A percentile compares a stretch with the other conserved stretches of the same genome.
phyloP scores from a whole-genome alignment of 2,329 filamentous ascomycete species.

The Incumbomyces delicatus region DNA sequence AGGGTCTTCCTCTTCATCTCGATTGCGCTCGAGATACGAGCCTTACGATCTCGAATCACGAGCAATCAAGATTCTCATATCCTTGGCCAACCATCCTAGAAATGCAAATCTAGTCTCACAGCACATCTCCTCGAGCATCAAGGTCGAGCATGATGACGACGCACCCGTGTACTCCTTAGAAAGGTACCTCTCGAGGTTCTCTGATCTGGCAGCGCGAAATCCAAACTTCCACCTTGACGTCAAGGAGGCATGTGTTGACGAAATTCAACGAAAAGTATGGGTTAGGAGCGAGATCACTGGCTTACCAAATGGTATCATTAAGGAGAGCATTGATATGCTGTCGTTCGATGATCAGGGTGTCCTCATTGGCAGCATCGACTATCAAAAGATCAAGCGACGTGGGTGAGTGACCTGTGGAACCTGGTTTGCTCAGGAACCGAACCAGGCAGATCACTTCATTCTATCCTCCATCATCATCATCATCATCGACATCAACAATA shows the following conservation, averaged over 20 bases:
- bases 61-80: slow-evolving; percentile 4
- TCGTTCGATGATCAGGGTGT: slow-evolving; percentile 8
- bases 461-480: too few relatives aligned
- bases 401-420: background rate
- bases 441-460: too few relatives aligned
- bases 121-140: slow-evolving; percentile 2
- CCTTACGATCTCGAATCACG: background rate
- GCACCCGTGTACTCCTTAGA: slow-evolving; percentile 2
- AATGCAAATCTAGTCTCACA: background rate
- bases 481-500: too few relatives aligned
- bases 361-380: slow-evolving; percentile 8
- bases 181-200: slow-evolving; percentile 2
- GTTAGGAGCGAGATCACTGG: slow-evolving; percentile 10
- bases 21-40: background rate
- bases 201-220: background rate
- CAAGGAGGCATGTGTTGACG: slow-evolving; percentile 11
- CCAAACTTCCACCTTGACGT: slow-evolving; percentile 8
- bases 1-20: background rate
- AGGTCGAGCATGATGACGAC: slow-evolving; percentile 5
- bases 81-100: slow-evolving; percentile 1
- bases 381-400: slow-evolving; percentile 5
- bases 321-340: slow-evolving; percentile 10
- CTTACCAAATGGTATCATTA: slow-evolving; percentile 5
- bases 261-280: slow-evolving; percentile 10
- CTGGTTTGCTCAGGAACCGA: too few relatives aligned